Evolutionary conservation across 192 early-diverging fungal species (phyloP).

Genomic region (Coemansia sp.): DNA sequence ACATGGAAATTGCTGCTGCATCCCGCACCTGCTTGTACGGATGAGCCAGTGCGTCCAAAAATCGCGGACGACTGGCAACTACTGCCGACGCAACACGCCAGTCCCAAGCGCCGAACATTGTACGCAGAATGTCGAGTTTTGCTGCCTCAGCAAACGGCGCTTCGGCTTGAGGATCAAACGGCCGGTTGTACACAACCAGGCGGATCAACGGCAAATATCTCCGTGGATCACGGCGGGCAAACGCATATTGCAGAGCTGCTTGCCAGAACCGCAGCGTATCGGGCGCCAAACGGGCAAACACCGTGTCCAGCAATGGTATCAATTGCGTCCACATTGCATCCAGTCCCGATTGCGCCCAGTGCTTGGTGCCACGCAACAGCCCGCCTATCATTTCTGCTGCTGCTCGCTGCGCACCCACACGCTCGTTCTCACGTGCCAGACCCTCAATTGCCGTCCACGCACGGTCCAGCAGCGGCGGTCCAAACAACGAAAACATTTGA

Average conservation of each 20-base stretch:
- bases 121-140: conserved; percentile 70
- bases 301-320: conserved; percentile 61
- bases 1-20: conserved; percentile 69
- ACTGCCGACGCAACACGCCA: conserved; percentile 68
- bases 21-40: conserved; percentile 93
- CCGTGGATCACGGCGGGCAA: conserved; percentile 75
- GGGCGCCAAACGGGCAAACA: conserved; percentile 65
- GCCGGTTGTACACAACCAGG: conserved; percentile 59
- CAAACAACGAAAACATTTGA: conserved; percentile 71
- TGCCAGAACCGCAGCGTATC: conserved; percentile 82
- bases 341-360: conserved; percentile 64
- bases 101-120: conserved; percentile 62
- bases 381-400: conserved; percentile 79
- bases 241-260: conserved; percentile 60
- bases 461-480: conserved; percentile 58
- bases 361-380: conserved; percentile 82
- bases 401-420: conserved; percentile 78
- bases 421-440: conserved; percentile 58
- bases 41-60: conserved; percentile 60
- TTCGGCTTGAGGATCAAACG: conserved; percentile 72
- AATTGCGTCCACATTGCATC: conserved; percentile 70
- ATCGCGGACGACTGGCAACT: conserved; percentile 27
- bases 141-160: conserved; percentile 83
- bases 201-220: conserved; percentile 74
- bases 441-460: conserved; percentile 60